Evolutionary conservation across 345 rosid genomes (phyloP), one percentile per base, ranked within the genome.

Genomic region (Camelina laxa): DNA sequence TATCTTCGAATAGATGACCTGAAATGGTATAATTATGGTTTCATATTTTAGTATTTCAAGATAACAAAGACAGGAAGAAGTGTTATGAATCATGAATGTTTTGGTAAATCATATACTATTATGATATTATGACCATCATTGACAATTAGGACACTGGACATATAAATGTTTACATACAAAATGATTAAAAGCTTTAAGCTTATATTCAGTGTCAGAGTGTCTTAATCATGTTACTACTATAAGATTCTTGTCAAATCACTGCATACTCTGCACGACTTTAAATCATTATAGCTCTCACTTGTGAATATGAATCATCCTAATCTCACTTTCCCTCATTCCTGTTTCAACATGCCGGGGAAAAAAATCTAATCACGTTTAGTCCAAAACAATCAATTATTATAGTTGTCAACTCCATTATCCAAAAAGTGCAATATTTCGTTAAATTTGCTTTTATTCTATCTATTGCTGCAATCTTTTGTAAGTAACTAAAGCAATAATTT

Each of bases 171-270:
- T 69, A 57, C 21, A 42, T 30, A 30, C 10, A 39, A 24, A 39
- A 24, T 68, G 27, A 68, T 39, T 54, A 54, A 67, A 55, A 68
- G 50, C 17, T 15, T 39, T 2, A 67, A 67, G 12, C n/a, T 39
- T 39, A 54, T 68, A 62, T n/a, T n/a, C 62, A 68, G 62, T 16
- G 39, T 68, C 15, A 53, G 15, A 50, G 58, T 53, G 16, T 55
- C 60, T 68, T 54, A 54, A 67, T 53, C 72, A 53, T 53, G 17
- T 41, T 54, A 39, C 51, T 24, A 67, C 41, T 54, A 55, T 35
- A 55, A 55, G 41, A 42, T 15, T 56, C 19, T 27, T 56, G 53
- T 69, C 54, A 44, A 69, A 56, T 50, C 71, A 36, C n/a, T 67
- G 35, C 19, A 66, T 66, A 50, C 62, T 6, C 22, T 22, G 5